These are phyloP conservation scores for Domatiomyces globalis DNA, from an alignment of 2,329 filamentous ascomycete species.

Conservation along the genomic window DNA sequence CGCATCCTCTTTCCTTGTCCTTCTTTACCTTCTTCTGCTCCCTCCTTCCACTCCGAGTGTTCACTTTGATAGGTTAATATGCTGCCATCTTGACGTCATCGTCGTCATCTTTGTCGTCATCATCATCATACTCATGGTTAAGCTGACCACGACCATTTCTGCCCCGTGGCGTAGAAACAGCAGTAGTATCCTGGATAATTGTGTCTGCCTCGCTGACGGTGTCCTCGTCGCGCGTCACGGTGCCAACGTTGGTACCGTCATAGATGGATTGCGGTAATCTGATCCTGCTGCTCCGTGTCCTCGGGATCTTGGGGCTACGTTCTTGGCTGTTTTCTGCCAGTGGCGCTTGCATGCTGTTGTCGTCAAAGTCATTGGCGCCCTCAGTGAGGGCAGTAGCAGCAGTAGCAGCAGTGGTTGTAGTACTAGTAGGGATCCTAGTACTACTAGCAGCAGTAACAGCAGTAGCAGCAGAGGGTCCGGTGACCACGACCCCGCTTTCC, in stretches of 20 bases:
- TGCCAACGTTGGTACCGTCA: conserved; percentile 1
- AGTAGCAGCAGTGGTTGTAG: too few relatives aligned
- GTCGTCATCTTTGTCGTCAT: too few relatives aligned
- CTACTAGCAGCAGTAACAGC: too few relatives aligned
- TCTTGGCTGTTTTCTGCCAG: conserved; percentile 10
- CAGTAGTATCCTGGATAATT: neutral
- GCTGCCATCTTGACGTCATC: too few relatives aligned
- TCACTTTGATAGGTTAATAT: too few relatives aligned
- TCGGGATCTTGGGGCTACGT: conserved; percentile 12
- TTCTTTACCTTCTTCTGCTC: too few relatives aligned
- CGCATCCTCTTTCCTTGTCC: too few relatives aligned
- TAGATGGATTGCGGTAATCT: conserved; percentile 1
- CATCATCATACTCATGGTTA: too few relatives aligned
- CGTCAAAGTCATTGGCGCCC: neutral
- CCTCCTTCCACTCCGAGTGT: too few relatives aligned
- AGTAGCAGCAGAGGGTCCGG: neutral
- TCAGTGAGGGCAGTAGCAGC: too few relatives aligned
- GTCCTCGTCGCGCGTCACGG: conserved; percentile 6
- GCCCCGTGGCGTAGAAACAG: neutral
- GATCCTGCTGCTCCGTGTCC: conserved; percentile 8
- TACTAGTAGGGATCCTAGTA: too few relatives aligned
- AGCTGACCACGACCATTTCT: too few relatives aligned
- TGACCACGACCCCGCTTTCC: conserved; percentile 10
- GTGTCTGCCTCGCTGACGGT: conserved; percentile 4
- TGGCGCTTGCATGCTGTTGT: neutral